These are phyloP conservation scores for Xylariaceae sp. DNA, from an alignment of 2,329 filamentous ascomycete genomes.

Conservation along the genomic window DNA sequence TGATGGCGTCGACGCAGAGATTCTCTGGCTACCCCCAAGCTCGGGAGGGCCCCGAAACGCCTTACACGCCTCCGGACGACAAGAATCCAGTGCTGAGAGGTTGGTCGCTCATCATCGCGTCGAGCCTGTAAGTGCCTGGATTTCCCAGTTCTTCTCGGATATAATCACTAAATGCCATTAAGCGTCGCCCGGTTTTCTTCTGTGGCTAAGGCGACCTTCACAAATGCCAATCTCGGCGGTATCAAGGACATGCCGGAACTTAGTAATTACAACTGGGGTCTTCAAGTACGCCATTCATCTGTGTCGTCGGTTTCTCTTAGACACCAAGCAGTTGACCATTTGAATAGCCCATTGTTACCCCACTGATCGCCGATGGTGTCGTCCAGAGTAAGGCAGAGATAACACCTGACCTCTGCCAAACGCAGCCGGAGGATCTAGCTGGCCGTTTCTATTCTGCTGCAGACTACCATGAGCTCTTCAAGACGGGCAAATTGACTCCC, in stretches of 20 bases:
- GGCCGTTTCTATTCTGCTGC: conserved; percentile 68
- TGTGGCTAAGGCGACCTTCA: conserved; percentile 69
- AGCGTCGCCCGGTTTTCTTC: conserved; percentile 63
- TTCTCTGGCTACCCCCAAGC: conserved; percentile 36
- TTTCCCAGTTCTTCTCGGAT: not conserved
- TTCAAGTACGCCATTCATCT: conserved; percentile 46
- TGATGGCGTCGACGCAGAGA: conserved; percentile 29
- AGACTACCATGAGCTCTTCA: conserved; percentile 79
- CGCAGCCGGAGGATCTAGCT: conserved; percentile 44
- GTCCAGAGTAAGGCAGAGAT: conserved; percentile 43
- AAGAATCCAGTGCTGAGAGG: conserved; percentile 74
- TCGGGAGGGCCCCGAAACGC: conserved; percentile 36
- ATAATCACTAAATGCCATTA: conserved; percentile 4
- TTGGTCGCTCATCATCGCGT: conserved; percentile 61
- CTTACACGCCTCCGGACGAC: conserved; percentile 52
- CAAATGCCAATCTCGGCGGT: conserved; percentile 62
- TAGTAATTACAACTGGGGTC: conserved; percentile 47
- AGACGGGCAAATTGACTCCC: conserved; percentile 70
- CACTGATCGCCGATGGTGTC: conserved; percentile 43
- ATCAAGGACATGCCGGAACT: conserved; percentile 52
- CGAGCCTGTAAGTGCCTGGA: conserved; percentile 57
- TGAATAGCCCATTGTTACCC: conserved; percentile 58
- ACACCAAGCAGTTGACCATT: conserved; percentile 14
- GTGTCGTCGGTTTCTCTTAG: not conserved
- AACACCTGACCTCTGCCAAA: conserved; percentile 44